Conservation (phyloP, 257 asterid species). For the Perilla frutescens region DNA sequence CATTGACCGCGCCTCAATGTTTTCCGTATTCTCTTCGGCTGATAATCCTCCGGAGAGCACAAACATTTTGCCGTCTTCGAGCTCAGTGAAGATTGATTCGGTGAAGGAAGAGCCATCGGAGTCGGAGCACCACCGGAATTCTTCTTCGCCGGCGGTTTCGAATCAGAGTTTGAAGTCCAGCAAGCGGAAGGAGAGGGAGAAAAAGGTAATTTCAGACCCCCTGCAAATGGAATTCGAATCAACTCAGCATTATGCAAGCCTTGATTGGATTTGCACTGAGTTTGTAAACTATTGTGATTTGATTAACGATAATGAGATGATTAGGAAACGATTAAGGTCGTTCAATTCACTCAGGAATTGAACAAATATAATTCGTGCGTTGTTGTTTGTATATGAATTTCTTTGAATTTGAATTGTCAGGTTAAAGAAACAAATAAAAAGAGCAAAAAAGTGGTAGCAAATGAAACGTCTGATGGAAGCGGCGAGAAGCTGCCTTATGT, state of each 20-base stretch:
- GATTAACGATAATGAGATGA: neutral
- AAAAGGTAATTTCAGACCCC: slow-evolving; percentile 57
- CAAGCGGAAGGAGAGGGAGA: slow-evolving; percentile 87
- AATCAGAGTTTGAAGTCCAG: slow-evolving; percentile 57
- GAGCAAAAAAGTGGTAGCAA: slow-evolving; percentile 59
- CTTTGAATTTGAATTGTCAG: slow-evolving; percentile 41
- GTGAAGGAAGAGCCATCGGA: slow-evolving; percentile 83
- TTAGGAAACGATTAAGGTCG: neutral
- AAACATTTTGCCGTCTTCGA: slow-evolving; percentile 33
- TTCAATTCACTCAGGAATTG: neutral
- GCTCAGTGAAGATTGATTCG: slow-evolving; percentile 31
- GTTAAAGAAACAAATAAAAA: slow-evolving; percentile 63
- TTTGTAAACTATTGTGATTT: neutral
- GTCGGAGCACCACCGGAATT: slow-evolving; percentile 57
- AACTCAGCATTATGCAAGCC: slow-evolving; percentile 13
- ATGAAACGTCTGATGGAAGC: slow-evolving; percentile 51
- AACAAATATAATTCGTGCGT: too few relatives aligned
- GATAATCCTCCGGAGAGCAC: slow-evolving; percentile 41
- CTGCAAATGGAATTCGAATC: neutral
- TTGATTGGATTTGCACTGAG: neutral
- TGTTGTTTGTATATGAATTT: neutral
- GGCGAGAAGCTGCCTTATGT: slow-evolving; percentile 87
- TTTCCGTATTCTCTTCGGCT: slow-evolving; percentile 60
- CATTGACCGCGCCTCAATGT: slow-evolving; percentile 72
- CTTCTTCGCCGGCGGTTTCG: slow-evolving; percentile 68